phyloP scores from a whole-genome alignment of 129 eudicot genomes.

The Lactuca saligna region DNA sequence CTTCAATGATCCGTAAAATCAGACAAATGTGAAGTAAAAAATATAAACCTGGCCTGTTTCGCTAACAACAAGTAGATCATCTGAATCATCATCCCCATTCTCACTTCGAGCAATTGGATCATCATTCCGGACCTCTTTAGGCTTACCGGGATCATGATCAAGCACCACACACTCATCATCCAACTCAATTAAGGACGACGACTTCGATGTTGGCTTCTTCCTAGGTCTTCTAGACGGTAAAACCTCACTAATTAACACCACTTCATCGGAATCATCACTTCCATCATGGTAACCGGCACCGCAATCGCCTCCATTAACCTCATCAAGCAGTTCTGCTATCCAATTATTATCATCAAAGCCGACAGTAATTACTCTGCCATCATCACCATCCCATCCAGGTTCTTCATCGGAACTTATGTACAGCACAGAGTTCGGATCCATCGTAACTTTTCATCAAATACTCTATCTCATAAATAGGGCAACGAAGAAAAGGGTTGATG shows the following conservation, averaged over 20 bases:
- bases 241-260: conserved; percentile 52
- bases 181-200: conserved; percentile 19
- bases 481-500: conserved; percentile 18
- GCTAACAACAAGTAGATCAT: conserved; percentile 64
- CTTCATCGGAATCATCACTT: conserved; percentile 63
- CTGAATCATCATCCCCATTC: conserved; percentile 41
- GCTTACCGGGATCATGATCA: conserved; percentile 77
- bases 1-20: neutral
- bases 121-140: conserved; percentile 23
- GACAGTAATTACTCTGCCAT: conserved; percentile 8
- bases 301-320: conserved; percentile 39
- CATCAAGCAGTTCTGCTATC: conserved; percentile 48
- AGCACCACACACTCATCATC: conserved; percentile 84
- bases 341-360: conserved; percentile 43
- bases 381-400: conserved; percentile 33
- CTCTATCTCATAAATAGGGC: conserved; percentile 5
- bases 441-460: conserved; percentile 13
- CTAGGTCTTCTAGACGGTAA: conserved; percentile 38
- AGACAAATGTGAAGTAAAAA: neutral
- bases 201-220: conserved; percentile 25
- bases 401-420: conserved; percentile 77
- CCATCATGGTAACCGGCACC: conserved; percentile 43
- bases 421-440: conserved; percentile 45
- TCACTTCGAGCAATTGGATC: neutral
- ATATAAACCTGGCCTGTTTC: conserved; percentile 68